These are phyloP conservation scores for Parsonsia alboflavescens DNA, from an alignment of 257 asterid species.

Conservation along the genomic window DNA sequence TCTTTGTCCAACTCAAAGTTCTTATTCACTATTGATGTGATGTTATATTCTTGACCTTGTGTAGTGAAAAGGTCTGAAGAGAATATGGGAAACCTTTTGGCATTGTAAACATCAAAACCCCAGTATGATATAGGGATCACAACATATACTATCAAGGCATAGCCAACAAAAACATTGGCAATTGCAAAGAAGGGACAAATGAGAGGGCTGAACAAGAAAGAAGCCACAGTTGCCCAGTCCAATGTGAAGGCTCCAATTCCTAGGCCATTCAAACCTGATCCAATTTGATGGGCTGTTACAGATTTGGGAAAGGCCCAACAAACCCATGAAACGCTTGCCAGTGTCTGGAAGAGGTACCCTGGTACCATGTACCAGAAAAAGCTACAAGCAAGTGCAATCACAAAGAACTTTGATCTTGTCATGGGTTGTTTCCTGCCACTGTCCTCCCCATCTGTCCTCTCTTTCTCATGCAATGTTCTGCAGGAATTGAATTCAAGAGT, in stretches of 20 bases:
- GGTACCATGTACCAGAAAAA: constrained; percentile 66
- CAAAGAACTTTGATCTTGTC: constrained; percentile 60
- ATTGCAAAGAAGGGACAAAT: constrained; percentile 74
- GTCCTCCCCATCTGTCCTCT: constrained; percentile 17
- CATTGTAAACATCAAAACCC: constrained; percentile 60
- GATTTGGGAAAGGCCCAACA: constrained; percentile 76
- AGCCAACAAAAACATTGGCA: constrained; percentile 59
- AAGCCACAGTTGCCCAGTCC: constrained; percentile 67
- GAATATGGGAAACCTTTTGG: constrained; percentile 52
- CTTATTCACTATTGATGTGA: constrained; percentile 39
- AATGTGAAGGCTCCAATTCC: constrained; percentile 66
- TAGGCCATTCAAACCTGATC: constrained; percentile 64
- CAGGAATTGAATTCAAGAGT: neutral
- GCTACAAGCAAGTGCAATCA: constrained; percentile 56
- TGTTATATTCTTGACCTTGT: constrained; percentile 47
- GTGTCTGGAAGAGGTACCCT: constrained; percentile 54
- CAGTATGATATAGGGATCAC: constrained; percentile 68
- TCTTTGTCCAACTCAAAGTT: constrained; percentile 42
- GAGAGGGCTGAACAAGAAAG: constrained; percentile 72
- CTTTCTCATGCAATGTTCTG: constrained; percentile 69
- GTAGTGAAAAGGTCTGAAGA: constrained; percentile 52
- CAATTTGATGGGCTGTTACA: constrained; percentile 73
- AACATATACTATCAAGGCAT: constrained; percentile 38
- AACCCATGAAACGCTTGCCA: constrained; percentile 69
- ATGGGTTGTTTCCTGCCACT: constrained; percentile 17